A percentile compares a stretch with the other conserved stretches of the same genome.
These are phyloP conservation scores for Euphorbia tirucalli DNA, from an alignment of 345 rosid genomes.

Conservation along the genomic window DNA sequence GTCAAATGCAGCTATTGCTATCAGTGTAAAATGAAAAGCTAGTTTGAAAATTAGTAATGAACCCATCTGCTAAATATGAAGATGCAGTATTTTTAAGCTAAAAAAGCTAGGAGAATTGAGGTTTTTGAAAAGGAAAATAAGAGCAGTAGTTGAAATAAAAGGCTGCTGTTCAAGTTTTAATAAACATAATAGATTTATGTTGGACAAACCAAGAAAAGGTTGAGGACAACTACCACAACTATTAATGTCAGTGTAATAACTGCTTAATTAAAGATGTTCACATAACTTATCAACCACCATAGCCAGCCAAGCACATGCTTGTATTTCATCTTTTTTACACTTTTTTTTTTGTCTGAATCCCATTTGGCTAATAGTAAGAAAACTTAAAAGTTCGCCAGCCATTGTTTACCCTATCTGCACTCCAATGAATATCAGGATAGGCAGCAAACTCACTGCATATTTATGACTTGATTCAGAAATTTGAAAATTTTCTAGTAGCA, in stretches of 20 bases:
- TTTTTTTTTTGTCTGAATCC: background rate
- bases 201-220: slow-evolving; percentile 8
- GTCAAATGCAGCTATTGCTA: slow-evolving; percentile 27
- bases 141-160: slow-evolving; percentile 14
- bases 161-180: background rate
- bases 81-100: background rate
- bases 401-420: background rate
- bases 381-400: background rate
- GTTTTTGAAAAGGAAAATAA: background rate
- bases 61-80: slow-evolving; percentile 24
- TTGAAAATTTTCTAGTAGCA: background rate
- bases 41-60: slow-evolving; percentile 22
- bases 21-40: slow-evolving; percentile 18
- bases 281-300: slow-evolving; percentile 31
- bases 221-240: slow-evolving; percentile 38
- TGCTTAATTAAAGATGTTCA: slow-evolving; percentile 36
- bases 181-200: slow-evolving; percentile 16
- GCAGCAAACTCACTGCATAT: background rate
- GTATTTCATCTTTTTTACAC: background rate
- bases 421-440: background rate
- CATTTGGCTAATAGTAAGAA: background rate
- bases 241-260: slow-evolving; percentile 45
- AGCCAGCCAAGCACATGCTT: slow-evolving; percentile 18
- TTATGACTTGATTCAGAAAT: background rate
- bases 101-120: slow-evolving; percentile 10